Evolutionary conservation across 108 stramenopile species (phyloP), one percentile per base, ranked within the genome.

Genomic region (Seminavis robusta): DNA sequence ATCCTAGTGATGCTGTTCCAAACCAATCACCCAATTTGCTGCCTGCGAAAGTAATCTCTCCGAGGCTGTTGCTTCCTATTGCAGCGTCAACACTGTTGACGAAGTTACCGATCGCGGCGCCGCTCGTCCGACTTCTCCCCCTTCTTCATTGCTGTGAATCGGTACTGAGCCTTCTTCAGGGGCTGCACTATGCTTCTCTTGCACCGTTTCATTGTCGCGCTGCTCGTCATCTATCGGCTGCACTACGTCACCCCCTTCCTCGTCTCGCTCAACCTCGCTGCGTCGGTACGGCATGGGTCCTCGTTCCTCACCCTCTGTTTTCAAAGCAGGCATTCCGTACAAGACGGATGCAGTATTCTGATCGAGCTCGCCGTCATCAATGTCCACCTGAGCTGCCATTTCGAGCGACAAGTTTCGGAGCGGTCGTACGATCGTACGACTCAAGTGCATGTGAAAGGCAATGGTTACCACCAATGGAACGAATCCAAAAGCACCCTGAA

Each of bases 241-340:
- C 9, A n/a, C 51, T 33, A 10, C 46, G 25, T 15, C 46, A 26
- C 9, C 46, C 20, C 9, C 15, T 25, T 26, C 30, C 51, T 45
- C 55, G 40, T 19, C 40, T 11, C 8, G 6, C 10, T 5, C 57
- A 11, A 10, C 51, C 4, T 27, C 46, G n/a, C 23, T 17, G 19
- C 55, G 55, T 17, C 60, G 46, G 27, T 61, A 61, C 21, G 60
- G 60, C 52, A 61, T 51, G 33, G 60, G 60, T 13, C 36, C 60
- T n/a, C 60, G 60, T 26, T 61, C 60, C 5, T 61, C 60, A 7
- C 23, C 6, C 8, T 11, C 20, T 5, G 30, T 6, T 17, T 61
- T 52, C 19, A 61, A 24, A 13, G 33, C 25, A 25, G 60, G 60
- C 31, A 34, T 24, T 10, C 49, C 60, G 19, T 51, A 61, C 13